Percentiles rank a stretch among this genome's conserved stretches.
phyloP scores from a whole-genome alignment of 768 basidiomycete species.

The Macrolepiota dolichaula region DNA sequence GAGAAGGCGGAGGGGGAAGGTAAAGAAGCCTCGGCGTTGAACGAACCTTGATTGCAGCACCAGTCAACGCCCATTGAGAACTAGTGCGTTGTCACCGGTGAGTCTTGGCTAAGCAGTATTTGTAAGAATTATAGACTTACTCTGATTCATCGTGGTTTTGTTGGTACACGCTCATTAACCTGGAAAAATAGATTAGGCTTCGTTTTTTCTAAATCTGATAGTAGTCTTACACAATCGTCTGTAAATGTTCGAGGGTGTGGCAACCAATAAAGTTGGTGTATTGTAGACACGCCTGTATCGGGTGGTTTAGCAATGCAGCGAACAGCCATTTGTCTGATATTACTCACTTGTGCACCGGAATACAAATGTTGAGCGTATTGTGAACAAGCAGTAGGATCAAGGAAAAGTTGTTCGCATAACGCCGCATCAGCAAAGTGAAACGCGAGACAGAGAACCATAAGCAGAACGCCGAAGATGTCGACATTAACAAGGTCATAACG shows the following conservation, averaged over 20 bases:
- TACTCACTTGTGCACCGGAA: constrained; percentile 21
- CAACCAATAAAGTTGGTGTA: constrained; percentile 21
- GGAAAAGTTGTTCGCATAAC: constrained; percentile 16
- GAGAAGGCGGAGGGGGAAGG: too few species aligned
- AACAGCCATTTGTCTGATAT: not conserved
- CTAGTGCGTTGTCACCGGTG: constrained; percentile 4
- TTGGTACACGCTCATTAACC: constrained; percentile 25
- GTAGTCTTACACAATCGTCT: constrained; percentile 22
- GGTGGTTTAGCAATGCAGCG: not conserved
- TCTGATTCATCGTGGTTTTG: constrained; percentile 25
- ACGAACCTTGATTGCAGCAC: constrained; percentile 23
- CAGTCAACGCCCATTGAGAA: constrained; percentile 22
- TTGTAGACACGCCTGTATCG: constrained; percentile 19
- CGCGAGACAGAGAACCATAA: constrained; percentile 22
- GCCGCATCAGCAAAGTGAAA: constrained; percentile 21
- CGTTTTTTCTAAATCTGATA: not conserved
- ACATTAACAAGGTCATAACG: constrained; percentile 6
- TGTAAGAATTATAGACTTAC: constrained; percentile 12
- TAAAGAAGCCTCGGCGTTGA: too few species aligned
- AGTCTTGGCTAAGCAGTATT: not conserved
- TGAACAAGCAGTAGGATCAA: constrained; percentile 14
- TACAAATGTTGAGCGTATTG: constrained; percentile 21
- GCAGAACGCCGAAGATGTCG: constrained; percentile 19
- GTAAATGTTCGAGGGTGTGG: constrained; percentile 22
- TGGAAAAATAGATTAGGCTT: constrained; percentile 8